Evolutionary conservation across 2,329 filamentous ascomycete species (phyloP).

Genomic region (Canariomyces notabilis): DNA sequence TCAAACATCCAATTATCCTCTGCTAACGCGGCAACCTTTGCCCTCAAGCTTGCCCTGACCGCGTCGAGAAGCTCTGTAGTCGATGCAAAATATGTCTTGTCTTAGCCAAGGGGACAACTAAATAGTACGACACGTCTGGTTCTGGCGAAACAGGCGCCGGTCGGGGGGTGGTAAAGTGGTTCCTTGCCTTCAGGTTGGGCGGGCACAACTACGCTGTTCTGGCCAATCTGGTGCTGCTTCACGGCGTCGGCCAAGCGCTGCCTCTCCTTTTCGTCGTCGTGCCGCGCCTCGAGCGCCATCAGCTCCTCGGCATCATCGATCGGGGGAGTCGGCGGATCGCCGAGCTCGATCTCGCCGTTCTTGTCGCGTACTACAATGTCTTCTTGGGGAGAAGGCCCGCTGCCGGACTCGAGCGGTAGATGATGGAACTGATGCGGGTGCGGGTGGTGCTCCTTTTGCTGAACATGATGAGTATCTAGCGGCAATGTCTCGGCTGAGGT

Average conservation of each 20-base stretch:
- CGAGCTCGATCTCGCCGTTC: slow-evolving; percentile 57
- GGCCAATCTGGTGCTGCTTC: slow-evolving; percentile 54
- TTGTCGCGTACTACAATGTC: slow-evolving; percentile 60
- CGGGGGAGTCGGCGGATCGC: slow-evolving; percentile 48
- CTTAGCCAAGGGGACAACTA: slow-evolving; percentile 9
- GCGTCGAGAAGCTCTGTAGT: slow-evolving; percentile 61
- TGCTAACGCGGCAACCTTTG: slow-evolving; percentile 66
- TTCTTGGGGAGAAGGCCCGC: slow-evolving; percentile 35
- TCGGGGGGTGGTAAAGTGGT: not conserved
- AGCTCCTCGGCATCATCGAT: slow-evolving; percentile 53
- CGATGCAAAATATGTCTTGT: slow-evolving; percentile 7
- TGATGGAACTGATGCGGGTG: slow-evolving; percentile 5
- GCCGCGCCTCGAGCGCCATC: slow-evolving; percentile 48
- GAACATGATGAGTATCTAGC: slow-evolving; percentile 43
- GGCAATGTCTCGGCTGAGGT: slow-evolving; percentile 45
- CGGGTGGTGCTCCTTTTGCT: slow-evolving; percentile 4
- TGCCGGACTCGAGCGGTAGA: slow-evolving; percentile 1
- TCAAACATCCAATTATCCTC: slow-evolving; percentile 94
- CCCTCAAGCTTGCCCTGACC: slow-evolving; percentile 63
- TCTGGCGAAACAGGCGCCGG: not conserved
- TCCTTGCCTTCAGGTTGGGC: slow-evolving; percentile 61
- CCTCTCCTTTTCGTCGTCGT: slow-evolving; percentile 55
- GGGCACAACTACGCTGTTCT: slow-evolving; percentile 41
- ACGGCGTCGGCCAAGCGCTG: slow-evolving; percentile 58
- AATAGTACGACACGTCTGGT: not conserved